Evolutionary conservation across 306 rosid genomes (phyloP), one percentile per base, ranked within the genome.

Genomic region (Lathyrus oleraceus): DNA sequence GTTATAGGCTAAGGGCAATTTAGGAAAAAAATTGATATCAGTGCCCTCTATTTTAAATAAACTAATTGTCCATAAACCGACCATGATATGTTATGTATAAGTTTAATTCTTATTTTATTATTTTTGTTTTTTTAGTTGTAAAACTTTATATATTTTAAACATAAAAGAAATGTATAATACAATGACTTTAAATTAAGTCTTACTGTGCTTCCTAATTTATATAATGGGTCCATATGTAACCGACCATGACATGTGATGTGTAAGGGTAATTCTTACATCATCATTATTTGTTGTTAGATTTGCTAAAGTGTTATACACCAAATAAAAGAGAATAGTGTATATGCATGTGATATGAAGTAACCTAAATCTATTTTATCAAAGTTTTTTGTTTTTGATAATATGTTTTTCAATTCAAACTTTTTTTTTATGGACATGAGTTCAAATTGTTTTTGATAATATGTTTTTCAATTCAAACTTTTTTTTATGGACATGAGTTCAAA

Each of bases 161-260:
- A 28, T 7, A 52, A 32, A 15, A 27, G 43, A 10, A 35, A 32
- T 54, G 43, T 15, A 70, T 6, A 56, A 40, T 39, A 11, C 2
- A 17, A 39, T 16, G 42, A 56, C 35, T 56, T n/a, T 23, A 13
- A 25, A 35, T 35, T 61, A 61, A 16, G 45, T 61, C 20, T 14
- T 5, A 25, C 25, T 27, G 66, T 60, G 47, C 27, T 36, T 21
- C n/a, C 44, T 6, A 17, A 42, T 57, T 30, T 47, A 25, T 57
- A 57, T 56, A 57, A 43, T 13, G 45, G 23, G 45, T 19, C 19
- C n/a, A 43, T n/a, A 44, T 17, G 48, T 20, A 71, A 71, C 69
- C 69, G 69, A 71, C 76, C 69, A 59, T 60, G 17, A 45, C 13
- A 44, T 71, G 39, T 58, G 45, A 71, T 44, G 75, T 58, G 42